Evolutionary conservation across 1,284 basidiomycete genomes (phyloP).

Genomic region (Prillingera fragicola): DNA sequence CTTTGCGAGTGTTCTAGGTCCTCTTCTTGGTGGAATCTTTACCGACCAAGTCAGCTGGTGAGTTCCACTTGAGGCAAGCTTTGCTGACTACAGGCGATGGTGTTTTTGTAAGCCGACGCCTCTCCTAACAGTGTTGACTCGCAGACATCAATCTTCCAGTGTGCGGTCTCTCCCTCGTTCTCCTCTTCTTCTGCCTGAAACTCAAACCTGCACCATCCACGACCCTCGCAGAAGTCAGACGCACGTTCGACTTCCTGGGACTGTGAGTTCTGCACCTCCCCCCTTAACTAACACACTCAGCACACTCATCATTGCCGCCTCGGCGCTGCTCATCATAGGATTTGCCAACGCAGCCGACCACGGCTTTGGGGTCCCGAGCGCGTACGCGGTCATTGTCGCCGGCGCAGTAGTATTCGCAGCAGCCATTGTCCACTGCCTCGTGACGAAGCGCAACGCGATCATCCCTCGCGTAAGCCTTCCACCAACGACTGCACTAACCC

Average conservation of each 20-base stretch:
- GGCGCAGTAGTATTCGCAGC: slow-evolving; percentile 57
- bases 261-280: slow-evolving; percentile 9
- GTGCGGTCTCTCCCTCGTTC: slow-evolving; percentile 56
- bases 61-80: too few species aligned
- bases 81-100: too few species aligned
- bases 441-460: slow-evolving; percentile 67
- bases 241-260: slow-evolving; percentile 33
- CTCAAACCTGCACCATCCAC: slow-evolving; percentile 54
- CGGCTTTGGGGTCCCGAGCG: slow-evolving; percentile 49
- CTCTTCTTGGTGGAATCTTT: slow-evolving; percentile 44
- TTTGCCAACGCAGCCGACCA: slow-evolving; percentile 49
- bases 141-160: slow-evolving; percentile 24
- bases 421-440: slow-evolving; percentile 59
- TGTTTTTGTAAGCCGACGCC: slow-evolving; percentile 23
- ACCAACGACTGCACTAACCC: not conserved
- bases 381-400: slow-evolving; percentile 63
- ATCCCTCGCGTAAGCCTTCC: slow-evolving; percentile 49
- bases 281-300: not conserved
- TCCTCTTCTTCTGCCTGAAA: slow-evolving; percentile 74
- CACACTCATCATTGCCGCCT: slow-evolving; percentile 60
- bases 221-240: slow-evolving; percentile 13
- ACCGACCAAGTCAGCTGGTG: slow-evolving; percentile 28
- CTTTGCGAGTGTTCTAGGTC: slow-evolving; percentile 43
- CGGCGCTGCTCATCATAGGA: slow-evolving; percentile 71
- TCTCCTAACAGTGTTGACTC: not conserved